Base-by-base conservation (phyloP, 2,329 filamentous ascomycete genomes). In the Aspergillus puulaauensis region DNA sequence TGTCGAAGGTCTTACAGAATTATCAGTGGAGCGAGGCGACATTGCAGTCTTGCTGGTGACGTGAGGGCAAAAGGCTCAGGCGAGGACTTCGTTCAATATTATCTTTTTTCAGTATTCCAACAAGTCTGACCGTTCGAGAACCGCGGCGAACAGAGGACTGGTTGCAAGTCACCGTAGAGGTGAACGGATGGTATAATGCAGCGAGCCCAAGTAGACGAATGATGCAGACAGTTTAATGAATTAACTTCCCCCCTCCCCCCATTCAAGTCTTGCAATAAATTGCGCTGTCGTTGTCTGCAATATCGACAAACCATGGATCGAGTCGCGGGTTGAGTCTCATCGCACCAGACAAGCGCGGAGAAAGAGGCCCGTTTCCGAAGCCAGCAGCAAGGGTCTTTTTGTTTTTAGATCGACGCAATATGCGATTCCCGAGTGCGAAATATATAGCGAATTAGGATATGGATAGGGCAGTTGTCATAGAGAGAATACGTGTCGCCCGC, bases 1-100 rank as follows among this genome's bases (percentile, higher is more conserved):
- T 62, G 63, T 64, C 56, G 66, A 61, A 52, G 55, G 58, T 61
- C 58, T 67, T 63, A 58, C 63, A 56, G 66, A 55, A 60, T 66
- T 58, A 56, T 72, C 62, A 61, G 65, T 63, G 45, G 64, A 65
- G 62, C 67, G 63, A 66, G 65, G 64, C 57, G 73, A 75, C 73
- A 76, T 76, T 69, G 73, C 73, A 74, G 67, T 72, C 68, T 51
- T 46, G 21, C 61, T 60, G 41, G 53, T 56, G 40, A 59, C 48
- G 45, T 49, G 47, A 46, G 50, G 40, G 31, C 33, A 50, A 44
- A 46, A 15, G 23, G 21, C 46, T 46, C 17, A 39, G n/a, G 44
- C 17, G 35, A 45, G 41, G 48, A 21, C 40, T 52, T 35, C 11
- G 33, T 27, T 14, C 23, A 40, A 3, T 17, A 31, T 31, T 31